Conservation (phyloP, 306 rosid species). For the Castanea sativa region DNA sequence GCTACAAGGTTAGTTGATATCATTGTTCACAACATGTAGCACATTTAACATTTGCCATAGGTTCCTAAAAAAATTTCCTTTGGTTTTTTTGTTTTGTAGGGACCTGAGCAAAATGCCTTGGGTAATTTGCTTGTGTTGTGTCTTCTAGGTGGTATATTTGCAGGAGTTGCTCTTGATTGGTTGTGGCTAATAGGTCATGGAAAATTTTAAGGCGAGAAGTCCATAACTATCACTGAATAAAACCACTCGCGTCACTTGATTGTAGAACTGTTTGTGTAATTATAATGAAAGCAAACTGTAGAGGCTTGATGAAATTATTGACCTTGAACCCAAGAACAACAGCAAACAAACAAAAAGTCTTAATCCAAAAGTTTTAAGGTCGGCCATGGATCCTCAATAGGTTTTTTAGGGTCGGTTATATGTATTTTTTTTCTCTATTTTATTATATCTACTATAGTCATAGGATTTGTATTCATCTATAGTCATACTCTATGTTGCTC, state of each 20-base stretch:
- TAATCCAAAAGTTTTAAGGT: too few species aligned
- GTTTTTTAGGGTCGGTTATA: too few species aligned
- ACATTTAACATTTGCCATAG: neutral
- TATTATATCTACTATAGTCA: too few species aligned
- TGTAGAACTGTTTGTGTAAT: neutral
- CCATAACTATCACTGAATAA: neutral
- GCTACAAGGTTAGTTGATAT: constrained; percentile 56
- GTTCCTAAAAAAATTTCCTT: neutral
- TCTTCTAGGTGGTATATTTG: constrained; percentile 51
- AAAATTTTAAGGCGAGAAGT: neutral
- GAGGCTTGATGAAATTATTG: too few species aligned
- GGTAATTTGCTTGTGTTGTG: constrained; percentile 74
- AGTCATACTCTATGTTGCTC: too few species aligned
- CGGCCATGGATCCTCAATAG: too few species aligned
- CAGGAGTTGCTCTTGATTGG: constrained; percentile 77
- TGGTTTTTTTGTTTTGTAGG: constrained; percentile 36
- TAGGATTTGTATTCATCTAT: too few species aligned
- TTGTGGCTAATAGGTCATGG: constrained; percentile 67
- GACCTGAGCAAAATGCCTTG: constrained; percentile 91
- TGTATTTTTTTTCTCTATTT: too few species aligned
- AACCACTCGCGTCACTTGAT: neutral
- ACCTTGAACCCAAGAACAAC: too few species aligned
- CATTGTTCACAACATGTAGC: neutral
- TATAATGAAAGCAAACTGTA: too few species aligned
- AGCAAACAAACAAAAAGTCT: too few species aligned